Percentiles rank a stretch among this genome's conserved stretches.
Conservation (phyloP, 129 eudicot species). For the Pulicaria dysenterica region DNA sequence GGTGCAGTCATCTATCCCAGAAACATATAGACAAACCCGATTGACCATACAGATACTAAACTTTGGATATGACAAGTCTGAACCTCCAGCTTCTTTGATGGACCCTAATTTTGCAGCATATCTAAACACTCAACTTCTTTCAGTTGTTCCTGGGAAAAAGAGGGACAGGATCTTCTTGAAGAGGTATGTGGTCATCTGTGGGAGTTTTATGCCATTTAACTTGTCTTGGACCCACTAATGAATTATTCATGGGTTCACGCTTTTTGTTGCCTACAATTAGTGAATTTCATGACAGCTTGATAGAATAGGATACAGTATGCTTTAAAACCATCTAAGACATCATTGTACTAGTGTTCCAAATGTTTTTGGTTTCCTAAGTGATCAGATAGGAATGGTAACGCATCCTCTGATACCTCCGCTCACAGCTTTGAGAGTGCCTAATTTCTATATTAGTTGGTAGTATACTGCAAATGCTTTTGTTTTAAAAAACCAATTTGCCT, state of each 20-base stretch:
- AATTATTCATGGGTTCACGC: not conserved
- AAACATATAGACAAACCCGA: constrained; percentile 41
- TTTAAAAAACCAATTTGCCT: too few species aligned
- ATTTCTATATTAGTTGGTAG: too few species aligned
- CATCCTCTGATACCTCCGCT: too few species aligned
- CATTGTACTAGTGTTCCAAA: too few species aligned
- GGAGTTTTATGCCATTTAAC: constrained; percentile 11
- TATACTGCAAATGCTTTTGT: too few species aligned
- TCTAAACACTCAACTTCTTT: constrained; percentile 61
- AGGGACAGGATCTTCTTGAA: constrained; percentile 61
- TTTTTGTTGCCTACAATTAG: not conserved
- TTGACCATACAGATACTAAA: constrained; percentile 83
- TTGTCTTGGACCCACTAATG: constrained; percentile 14
- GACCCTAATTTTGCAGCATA: constrained; percentile 87
- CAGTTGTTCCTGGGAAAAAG: constrained; percentile 53
- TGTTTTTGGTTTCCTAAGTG: too few species aligned
- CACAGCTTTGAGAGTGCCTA: too few species aligned
- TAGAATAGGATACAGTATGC: not conserved
- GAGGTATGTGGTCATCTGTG: constrained; percentile 53
- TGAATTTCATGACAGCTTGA: constrained; percentile 16
- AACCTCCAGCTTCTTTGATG: constrained; percentile 71
- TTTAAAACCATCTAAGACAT: not conserved
- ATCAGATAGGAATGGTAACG: too few species aligned
- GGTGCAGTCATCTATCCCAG: constrained; percentile 62
- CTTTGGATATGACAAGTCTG: constrained; percentile 74